Base-by-base conservation (phyloP, 306 rosid species). In the Pyrus pyrifolia region DNA sequence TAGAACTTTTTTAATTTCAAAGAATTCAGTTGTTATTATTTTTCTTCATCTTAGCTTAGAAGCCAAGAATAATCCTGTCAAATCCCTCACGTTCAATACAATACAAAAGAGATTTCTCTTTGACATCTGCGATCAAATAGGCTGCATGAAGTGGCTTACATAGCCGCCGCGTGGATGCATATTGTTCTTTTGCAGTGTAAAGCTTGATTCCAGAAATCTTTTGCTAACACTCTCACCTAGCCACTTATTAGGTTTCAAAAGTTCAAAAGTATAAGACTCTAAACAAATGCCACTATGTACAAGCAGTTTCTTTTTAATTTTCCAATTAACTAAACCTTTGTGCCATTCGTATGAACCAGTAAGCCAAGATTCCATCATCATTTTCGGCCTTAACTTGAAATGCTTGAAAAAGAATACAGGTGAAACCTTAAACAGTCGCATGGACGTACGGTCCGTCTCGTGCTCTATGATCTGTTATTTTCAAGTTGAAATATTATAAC, bases 31-130 rank as follows among this genome's bases (percentile, higher is more conserved):
- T 63, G 38, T 51, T 60, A 14, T 17, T 33, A 13, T 31, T 29
- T 22, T 3, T 30, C 44, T 25, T 58, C 74, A 30, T 74, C 84
- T 80, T 80, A 67, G 70, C 71, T 71, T 72, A 57, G 84, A 80
- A 80, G 84, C 67, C 71, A 83, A 76, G 87, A 84, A 84, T 77
- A 84, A 84, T 77, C 81, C 80, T 80, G 78, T 80, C 84, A 64
- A 77, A 80, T 84, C 84, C 45, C 69, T 52, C 42, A 13, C 44
- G 45, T 57, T 76, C 30, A 68, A 84, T 55, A 27, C 17, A 72
- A 52, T 68, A 60, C 52, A 19, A 67, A 67, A 46, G 63, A 68
- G 78, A 76, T 76, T 40, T 77, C 67, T 46, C 77, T 75, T 57
- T n/a, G 69, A 75, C 55, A 66, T 66, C 27, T 46, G 15, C 40